Conservation (phyloP, 371 early-diverging fungal genomes). For the Cokeromyces recurvatus region DNA sequence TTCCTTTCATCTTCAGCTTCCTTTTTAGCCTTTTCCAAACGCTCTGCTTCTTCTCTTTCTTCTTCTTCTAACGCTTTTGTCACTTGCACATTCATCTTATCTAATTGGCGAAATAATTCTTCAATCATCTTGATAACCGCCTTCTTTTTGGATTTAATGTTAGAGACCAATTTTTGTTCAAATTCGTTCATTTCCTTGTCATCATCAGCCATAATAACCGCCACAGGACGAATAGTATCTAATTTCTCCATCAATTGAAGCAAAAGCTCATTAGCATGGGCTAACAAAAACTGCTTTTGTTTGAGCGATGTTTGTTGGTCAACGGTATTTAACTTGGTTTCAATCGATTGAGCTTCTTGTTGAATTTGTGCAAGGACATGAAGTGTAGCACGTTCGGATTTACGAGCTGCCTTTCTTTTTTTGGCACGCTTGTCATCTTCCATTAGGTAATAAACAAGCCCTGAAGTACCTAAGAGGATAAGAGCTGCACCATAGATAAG, state of each 20-base stretch:
- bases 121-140: constrained; percentile 22
- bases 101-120: constrained; percentile 15
- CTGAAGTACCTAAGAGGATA: constrained; percentile 4
- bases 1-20: constrained; percentile 13
- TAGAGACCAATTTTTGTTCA: constrained; percentile 20
- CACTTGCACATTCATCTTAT: constrained; percentile 2
- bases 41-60: constrained; percentile 8
- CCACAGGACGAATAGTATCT: constrained; percentile 33
- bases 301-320: constrained; percentile 3
- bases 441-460: constrained; percentile 22
- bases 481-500: constrained; percentile 8
- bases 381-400: constrained; percentile 16
- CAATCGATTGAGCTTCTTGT: constrained; percentile 16
- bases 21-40: constrained; percentile 9
- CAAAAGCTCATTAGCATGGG: constrained; percentile 34
- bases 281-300: constrained; percentile 20
- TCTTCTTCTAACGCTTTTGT: constrained; percentile 11
- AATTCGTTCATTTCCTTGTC: constrained; percentile 12
- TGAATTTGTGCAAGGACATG: constrained; percentile 23
- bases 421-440: constrained; percentile 32
- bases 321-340: constrained; percentile 8
- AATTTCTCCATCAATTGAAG: constrained; percentile 32
- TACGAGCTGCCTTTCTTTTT: constrained; percentile 17
- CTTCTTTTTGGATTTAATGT: constrained; percentile 26
- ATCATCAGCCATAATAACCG: constrained; percentile 16